Conservation (phyloP, 371 early-diverging fungal genomes). For the Ordospora colligata region DNA sequence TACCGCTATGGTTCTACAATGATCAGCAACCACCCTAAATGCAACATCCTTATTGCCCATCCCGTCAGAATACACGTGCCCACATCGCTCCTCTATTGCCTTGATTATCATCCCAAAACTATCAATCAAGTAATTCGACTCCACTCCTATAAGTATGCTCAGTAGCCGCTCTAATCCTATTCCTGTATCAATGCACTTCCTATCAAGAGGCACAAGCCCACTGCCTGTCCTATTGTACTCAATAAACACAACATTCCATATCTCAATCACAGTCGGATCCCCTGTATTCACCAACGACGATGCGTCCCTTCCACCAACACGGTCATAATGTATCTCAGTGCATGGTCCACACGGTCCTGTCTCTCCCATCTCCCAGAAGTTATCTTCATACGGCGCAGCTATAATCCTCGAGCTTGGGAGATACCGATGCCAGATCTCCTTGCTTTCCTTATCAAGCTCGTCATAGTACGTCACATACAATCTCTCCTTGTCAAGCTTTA, state of each 20-base stretch:
- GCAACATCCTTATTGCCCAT: slow-evolving; percentile 84
- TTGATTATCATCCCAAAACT: slow-evolving; percentile 63
- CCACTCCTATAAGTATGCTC: slow-evolving; percentile 83
- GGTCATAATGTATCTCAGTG: slow-evolving; percentile 96
- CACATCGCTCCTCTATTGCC: slow-evolving; percentile 71
- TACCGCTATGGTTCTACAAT: slow-evolving; percentile 89
- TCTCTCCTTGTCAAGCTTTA: slow-evolving; percentile 71
- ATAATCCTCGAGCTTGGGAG: slow-evolving; percentile 73
- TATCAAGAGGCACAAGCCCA: slow-evolving; percentile 78
- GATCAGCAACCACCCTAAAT: slow-evolving; percentile 96
- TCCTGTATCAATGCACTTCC: slow-evolving; percentile 96
- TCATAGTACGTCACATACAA: slow-evolving; percentile 96
- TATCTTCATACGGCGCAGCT: slow-evolving; percentile 81
- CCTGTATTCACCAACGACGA: slow-evolving; percentile 85
- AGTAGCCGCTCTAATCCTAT: slow-evolving; percentile 94
- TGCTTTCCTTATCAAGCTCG: slow-evolving; percentile 86
- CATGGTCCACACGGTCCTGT: slow-evolving; percentile 99
- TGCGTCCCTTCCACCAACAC: slow-evolving; percentile 84
- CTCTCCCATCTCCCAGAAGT: slow-evolving; percentile 99
- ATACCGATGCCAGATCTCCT: slow-evolving; percentile 78
- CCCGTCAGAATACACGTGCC: slow-evolving; percentile 65
- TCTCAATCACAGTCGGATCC: slow-evolving; percentile 95
- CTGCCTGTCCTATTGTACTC: slow-evolving; percentile 94
- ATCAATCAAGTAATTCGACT: slow-evolving; percentile 89
- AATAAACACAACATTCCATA: slow-evolving; percentile 99